Conservation (phyloP, 768 basidiomycete species). For the Krasilnikovozyma curviuscula region DNA sequence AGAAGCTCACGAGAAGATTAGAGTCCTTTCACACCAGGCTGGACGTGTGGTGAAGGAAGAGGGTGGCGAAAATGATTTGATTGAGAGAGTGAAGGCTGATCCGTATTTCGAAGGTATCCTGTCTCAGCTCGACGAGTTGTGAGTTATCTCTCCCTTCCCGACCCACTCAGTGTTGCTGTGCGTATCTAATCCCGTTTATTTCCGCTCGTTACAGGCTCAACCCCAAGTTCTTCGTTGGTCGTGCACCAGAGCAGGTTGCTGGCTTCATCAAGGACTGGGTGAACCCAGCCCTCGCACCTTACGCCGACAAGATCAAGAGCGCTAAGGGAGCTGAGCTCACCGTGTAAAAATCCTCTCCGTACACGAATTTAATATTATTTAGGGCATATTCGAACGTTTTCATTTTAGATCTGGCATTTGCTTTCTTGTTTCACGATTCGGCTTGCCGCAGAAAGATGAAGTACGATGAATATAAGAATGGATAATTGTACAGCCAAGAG, state of each 20-base stretch:
- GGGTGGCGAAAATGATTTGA: constrained; percentile 86
- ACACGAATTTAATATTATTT: no score
- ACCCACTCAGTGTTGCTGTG: not conserved
- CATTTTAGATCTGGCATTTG: no score
- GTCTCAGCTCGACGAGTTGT: constrained; percentile 47
- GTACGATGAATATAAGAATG: no score
- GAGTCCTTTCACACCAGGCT: constrained; percentile 86
- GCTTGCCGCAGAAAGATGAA: no score
- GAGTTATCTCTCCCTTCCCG: not conserved
- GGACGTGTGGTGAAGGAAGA: constrained; percentile 84
- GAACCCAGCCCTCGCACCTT: constrained; percentile 44
- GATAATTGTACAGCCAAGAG: no score
- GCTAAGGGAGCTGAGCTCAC: constrained; percentile 28
- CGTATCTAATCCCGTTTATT: not conserved
- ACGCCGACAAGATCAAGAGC: constrained; percentile 24
- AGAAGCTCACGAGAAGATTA: constrained; percentile 87
- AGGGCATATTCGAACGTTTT: no score
- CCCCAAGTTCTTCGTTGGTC: constrained; percentile 71
- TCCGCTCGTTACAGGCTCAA: constrained; percentile 32
- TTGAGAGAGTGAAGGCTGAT: constrained; percentile 61
- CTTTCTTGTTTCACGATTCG: no score
- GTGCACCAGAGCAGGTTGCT: constrained; percentile 90
- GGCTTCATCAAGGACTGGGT: constrained; percentile 75
- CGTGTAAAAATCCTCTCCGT: constrained; percentile 27
- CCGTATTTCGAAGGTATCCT: constrained; percentile 82